Evolutionary conservation across 2,329 filamentous ascomycete genomes (phyloP).

Genomic region (Coniochaeta prunicola): DNA sequence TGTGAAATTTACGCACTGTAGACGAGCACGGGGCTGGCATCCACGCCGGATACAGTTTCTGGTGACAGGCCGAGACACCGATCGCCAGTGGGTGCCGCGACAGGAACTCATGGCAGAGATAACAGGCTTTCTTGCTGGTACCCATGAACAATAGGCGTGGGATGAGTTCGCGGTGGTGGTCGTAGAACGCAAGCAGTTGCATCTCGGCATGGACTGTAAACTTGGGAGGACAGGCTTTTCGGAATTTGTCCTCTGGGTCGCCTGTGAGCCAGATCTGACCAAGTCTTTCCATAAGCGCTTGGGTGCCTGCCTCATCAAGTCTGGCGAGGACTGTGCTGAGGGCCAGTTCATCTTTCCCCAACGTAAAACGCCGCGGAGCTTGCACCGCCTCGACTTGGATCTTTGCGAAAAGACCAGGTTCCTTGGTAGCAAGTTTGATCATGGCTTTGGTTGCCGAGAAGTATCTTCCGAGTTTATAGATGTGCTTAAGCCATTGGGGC

Average conservation of each 20-base stretch:
- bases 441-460: constrained; percentile 10
- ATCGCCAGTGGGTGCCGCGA: constrained; percentile 11
- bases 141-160: constrained; percentile 15
- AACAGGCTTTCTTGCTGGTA: constrained; percentile 20
- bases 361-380: constrained; percentile 6
- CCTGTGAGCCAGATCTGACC: neutral
- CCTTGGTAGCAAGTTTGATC: constrained; percentile 9
- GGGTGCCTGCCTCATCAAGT: neutral
- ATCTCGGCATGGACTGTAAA: constrained; percentile 17
- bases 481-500: constrained; percentile 9
- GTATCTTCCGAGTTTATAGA: constrained; percentile 15
- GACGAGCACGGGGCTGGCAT: constrained; percentile 9
- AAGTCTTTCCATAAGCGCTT: neutral
- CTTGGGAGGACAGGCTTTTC: constrained; percentile 9
- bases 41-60: constrained; percentile 18
- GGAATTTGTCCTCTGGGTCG: constrained; percentile 9
- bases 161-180: constrained; percentile 10
- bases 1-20: constrained; percentile 1
- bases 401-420: constrained; percentile 10
- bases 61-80: constrained; percentile 15
- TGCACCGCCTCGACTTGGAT: constrained; percentile 8
- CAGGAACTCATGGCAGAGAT: constrained; percentile 15
- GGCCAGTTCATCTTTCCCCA: neutral
- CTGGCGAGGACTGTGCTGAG: neutral
- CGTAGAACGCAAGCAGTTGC: constrained; percentile 18